Base-by-base conservation (phyloP, 73 alveolate genomes). In the Stentor roeselii region DNA sequence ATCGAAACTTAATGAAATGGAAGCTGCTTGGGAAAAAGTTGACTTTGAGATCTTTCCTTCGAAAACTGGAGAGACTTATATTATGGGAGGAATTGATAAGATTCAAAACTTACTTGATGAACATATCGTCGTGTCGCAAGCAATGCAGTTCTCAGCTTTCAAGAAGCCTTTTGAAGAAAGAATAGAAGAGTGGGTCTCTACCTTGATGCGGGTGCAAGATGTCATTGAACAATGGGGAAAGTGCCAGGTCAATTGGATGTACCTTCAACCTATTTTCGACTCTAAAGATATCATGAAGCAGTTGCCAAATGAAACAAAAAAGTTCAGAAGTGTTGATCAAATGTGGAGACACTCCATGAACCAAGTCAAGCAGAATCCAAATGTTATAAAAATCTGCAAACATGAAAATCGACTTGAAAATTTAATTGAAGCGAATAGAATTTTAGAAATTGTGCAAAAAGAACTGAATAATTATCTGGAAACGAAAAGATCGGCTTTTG, bases 221-320 rank as follows among this genome's bases (percentile, higher is more conserved):
- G 97, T 98, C 15, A 90, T 98, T 76, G 99, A 98, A 88, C 99
- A 98, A 89, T 98, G 99, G 99, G 93, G 90, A 60, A 94, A 95
- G 91, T 95, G 99, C 92, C 97, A 98, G 83, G 96, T 34, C 0
- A 86, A 98, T 80, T 98, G 99, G 99, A 98, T 98, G 98, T 98
- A 98, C 90, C 92, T 98, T 36, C 97, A 98, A 84, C 99, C 99
- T 36, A 98, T 98, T 85, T 98, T 98, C 85, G 99, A 98, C 86
- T 95, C 99, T 42, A 97, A 97, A 59, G 99, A 98, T 89, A 98
- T 98, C 83, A 98, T 98, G 95, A 98, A 98, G 93, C 98, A 98
- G 92, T 95, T 98, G 75, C 99, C 99, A 3, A 94, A 97, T 50
- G 99, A 98, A 86, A 96, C 98, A 78, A 98, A 98, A 90, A 97